Evolutionary conservation across 2,329 filamentous ascomycete genomes (phyloP).

Genomic region (Fusarium miscanthi): DNA sequence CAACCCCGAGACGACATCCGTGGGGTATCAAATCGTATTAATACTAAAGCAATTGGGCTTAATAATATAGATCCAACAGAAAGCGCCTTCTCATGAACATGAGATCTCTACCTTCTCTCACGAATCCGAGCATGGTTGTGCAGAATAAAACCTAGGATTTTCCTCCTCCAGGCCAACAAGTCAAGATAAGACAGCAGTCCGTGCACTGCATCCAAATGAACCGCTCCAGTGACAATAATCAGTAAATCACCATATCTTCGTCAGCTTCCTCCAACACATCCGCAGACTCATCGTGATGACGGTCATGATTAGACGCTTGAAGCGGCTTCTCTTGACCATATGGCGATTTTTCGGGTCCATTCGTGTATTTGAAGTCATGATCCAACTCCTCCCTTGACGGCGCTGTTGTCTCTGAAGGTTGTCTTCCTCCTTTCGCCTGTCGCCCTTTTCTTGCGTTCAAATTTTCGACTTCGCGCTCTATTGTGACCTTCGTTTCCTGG

Average conservation of each 20-base stretch:
- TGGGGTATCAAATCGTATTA: slow-evolving; percentile 26
- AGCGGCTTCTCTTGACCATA: slow-evolving; percentile 25
- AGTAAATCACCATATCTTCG: slow-evolving; percentile 94
- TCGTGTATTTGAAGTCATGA: slow-evolving; percentile 11
- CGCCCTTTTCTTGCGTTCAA: slow-evolving; percentile 65
- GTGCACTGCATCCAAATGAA: not conserved
- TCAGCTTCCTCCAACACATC: slow-evolving; percentile 86
- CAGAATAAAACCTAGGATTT: not conserved
- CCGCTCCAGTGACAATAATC: slow-evolving; percentile 42
- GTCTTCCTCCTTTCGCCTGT: slow-evolving; percentile 38
- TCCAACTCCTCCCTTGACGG: slow-evolving; percentile 16
- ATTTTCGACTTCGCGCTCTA: slow-evolving; percentile 73
- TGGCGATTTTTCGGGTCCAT: slow-evolving; percentile 8
- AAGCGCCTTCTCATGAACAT: slow-evolving; percentile 5
- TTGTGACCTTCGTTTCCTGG: slow-evolving; percentile 68
- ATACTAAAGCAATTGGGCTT: not conserved
- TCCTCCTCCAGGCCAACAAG: not conserved
- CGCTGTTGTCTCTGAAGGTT: slow-evolving; percentile 24
- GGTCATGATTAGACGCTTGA: slow-evolving; percentile 20
- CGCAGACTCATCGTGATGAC: slow-evolving; percentile 74
- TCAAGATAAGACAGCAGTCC: not conserved
- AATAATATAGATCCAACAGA: not conserved
- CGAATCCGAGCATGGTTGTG: not conserved
- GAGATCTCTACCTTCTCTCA: not conserved
- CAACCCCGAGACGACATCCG: not conserved